Evolutionary conservation across 2,329 filamentous ascomycete genomes (phyloP), one percentile per base, ranked within the genome.

Genomic region (Fusarium avenaceum): DNA sequence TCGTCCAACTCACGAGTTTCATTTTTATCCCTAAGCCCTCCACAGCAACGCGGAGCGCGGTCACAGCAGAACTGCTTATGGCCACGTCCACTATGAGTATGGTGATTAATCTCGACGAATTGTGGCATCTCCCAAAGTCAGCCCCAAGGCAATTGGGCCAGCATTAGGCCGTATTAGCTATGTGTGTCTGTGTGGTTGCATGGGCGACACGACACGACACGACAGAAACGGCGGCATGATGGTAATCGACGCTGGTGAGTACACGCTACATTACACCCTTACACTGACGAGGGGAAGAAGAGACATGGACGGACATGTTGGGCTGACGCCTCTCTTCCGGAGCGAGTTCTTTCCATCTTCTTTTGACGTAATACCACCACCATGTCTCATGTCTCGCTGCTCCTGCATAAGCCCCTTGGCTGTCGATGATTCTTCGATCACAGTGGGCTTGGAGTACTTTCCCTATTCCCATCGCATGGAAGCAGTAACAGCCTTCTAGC

Each of bases 401-500:
- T 63, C 52, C 61, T 64, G 61, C 59, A 64, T 59, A 40, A 24
- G 39, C 38, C 48, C 60, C 55, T 24, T 35, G 33, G 22, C 28
- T 24, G 44, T 45, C 47, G 63, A 67, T 63, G 57, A 67, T 67
- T 57, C 52, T 42, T 63, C 39, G 51, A 48, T 58, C 50, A 49
- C 13, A 17, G 32, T 30, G 32, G 24, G 50, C 52, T 28, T 30
- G 35, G 35, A 28, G 51, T 45, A 33, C 14, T 33, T 49, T 39
- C 26, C 35, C 38, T 49, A 33, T 33, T 49, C 30, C 22, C 35
- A 42, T 46, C 28, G 15, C 32, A 61, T 63, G 20, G 66, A 69
- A 69, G 66, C 52, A 63, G 55, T 58, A 69, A 47, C 15, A 52
- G 45, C 58, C 69, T 73, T 73, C 71, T 73, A 73, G 71, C 67